phyloP scores from a whole-genome alignment of 2,329 filamentous ascomycete species.

The Nemania diffusa region DNA sequence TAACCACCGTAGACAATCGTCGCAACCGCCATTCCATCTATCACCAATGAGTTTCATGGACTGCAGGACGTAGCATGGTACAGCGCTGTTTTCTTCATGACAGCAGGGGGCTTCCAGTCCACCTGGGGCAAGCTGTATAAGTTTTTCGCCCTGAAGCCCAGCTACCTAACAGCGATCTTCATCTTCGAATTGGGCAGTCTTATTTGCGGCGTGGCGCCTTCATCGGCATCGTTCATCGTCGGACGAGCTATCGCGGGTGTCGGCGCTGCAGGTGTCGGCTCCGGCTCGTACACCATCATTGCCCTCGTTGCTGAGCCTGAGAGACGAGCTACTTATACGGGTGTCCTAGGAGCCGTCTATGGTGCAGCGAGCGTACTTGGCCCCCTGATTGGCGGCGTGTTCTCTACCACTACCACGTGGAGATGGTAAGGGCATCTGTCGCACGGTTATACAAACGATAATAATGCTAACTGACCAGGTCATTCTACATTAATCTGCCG shows the following conservation, averaged over 20 bases:
- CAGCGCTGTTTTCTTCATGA: slow-evolving; percentile 64
- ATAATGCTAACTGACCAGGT: too few relatives aligned
- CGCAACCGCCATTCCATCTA: slow-evolving; percentile 66
- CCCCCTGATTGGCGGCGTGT: neutral
- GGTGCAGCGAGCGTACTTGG: neutral
- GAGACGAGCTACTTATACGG: slow-evolving; percentile 33
- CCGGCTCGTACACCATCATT: slow-evolving; percentile 50
- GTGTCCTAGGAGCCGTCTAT: slow-evolving; percentile 52
- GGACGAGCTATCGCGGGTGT: slow-evolving; percentile 38
- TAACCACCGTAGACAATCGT: slow-evolving; percentile 59
- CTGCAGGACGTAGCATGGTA: slow-evolving; percentile 69
- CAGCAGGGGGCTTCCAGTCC: slow-evolving; percentile 57
- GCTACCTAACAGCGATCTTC: slow-evolving; percentile 34
- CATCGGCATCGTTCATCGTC: slow-evolving; percentile 34
- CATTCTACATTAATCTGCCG: slow-evolving; percentile 42
- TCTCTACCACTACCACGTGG: slow-evolving; percentile 3
- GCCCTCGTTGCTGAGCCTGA: slow-evolving; percentile 22
- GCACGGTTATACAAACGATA: neutral
- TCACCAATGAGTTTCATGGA: slow-evolving; percentile 63
- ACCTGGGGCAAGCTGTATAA: slow-evolving; percentile 61
- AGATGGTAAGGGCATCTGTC: slow-evolving; percentile 2
- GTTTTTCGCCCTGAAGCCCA: slow-evolving; percentile 50
- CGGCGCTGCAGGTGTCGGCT: slow-evolving; percentile 53
- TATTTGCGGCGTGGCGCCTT: slow-evolving; percentile 34
- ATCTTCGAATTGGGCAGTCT: slow-evolving; percentile 35